Evolutionary conservation across 2,329 filamentous ascomycete species (phyloP).

Genomic region (Myriangium duriaei): DNA sequence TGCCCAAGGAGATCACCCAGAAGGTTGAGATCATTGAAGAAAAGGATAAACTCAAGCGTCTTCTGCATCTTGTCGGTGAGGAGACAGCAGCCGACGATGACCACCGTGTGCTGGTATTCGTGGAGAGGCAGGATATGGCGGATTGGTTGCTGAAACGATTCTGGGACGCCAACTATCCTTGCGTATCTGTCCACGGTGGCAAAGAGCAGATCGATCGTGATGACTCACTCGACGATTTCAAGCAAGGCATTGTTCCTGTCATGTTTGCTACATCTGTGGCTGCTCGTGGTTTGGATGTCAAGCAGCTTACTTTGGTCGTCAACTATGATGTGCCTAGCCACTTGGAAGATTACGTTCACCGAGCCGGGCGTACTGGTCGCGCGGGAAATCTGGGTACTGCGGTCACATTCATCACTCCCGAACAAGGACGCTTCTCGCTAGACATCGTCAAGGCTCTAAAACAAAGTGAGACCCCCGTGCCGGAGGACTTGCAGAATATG

Average conservation of each 20-base stretch:
- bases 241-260: constrained; percentile 76
- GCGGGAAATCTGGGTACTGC: constrained; percentile 91
- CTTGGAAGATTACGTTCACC: constrained; percentile 91
- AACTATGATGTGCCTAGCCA: constrained; percentile 94
- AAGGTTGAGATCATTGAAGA: constrained; percentile 80
- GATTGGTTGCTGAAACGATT: constrained; percentile 51
- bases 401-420: constrained; percentile 83
- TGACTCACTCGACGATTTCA: constrained; percentile 87
- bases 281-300: constrained; percentile 87
- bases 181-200: constrained; percentile 86
- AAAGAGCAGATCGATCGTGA: constrained; percentile 91
- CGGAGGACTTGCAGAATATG: constrained; percentile 51
- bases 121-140: constrained; percentile 25
- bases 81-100: constrained; percentile 81
- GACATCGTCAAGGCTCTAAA: constrained; percentile 86
- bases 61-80: constrained; percentile 77
- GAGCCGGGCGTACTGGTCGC: constrained; percentile 83
- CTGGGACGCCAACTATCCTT: constrained; percentile 74
- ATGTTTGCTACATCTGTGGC: constrained; percentile 92
- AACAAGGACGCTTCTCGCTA: constrained; percentile 80
- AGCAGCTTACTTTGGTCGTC: constrained; percentile 88
- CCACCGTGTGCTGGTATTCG: constrained; percentile 62
- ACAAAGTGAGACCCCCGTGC: constrained; percentile 75
- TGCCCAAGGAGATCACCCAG: constrained; percentile 67
- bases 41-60: constrained; percentile 66